A percentile compares a stretch with the other conserved stretches of the same genome.
Evolutionary conservation across 2,329 filamentous ascomycete genomes (phyloP).

Genomic region (Aureobasidium sp.): DNA sequence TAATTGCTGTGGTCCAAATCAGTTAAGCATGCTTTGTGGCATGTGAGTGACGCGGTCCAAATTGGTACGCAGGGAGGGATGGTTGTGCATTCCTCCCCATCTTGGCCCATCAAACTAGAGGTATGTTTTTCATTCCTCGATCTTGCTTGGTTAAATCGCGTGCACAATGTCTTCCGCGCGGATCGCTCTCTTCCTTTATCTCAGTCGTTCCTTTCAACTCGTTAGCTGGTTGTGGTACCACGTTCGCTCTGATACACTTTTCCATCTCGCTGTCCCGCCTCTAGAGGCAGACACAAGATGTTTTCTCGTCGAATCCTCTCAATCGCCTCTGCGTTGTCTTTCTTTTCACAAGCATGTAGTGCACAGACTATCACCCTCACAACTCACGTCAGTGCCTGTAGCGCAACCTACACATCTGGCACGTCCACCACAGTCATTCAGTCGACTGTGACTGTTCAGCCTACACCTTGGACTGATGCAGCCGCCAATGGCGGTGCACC

Average conservation of each 20-base stretch:
- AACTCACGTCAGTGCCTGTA: conserved; percentile 13
- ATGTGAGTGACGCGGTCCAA: neutral
- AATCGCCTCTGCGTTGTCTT: neutral
- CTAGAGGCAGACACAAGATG: neutral
- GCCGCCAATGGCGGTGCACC: conserved; percentile 23
- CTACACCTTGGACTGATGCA: conserved; percentile 20
- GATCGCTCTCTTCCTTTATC: conserved; percentile 1
- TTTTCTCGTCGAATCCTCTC: neutral
- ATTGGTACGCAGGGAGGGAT: neutral
- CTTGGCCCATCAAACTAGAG: conserved; percentile 4
- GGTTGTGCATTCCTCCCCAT: neutral
- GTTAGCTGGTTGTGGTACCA: neutral
- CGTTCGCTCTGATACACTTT: neutral
- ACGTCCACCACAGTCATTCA: conserved; percentile 17
- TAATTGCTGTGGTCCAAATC: neutral
- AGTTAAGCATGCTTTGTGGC: neutral
- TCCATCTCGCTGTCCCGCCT: neutral
- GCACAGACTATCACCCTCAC: conserved; percentile 14
- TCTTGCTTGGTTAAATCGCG: neutral
- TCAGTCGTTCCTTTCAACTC: conserved; percentile 1
- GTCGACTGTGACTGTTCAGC: conserved; percentile 22
- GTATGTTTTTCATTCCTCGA: conserved; percentile 12
- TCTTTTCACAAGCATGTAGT: conserved; percentile 1
- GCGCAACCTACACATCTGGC: conserved; percentile 6
- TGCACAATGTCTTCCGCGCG: neutral